Evolutionary conservation across 768 basidiomycete species (phyloP).

Genomic region (Mycena vulgaris): DNA sequence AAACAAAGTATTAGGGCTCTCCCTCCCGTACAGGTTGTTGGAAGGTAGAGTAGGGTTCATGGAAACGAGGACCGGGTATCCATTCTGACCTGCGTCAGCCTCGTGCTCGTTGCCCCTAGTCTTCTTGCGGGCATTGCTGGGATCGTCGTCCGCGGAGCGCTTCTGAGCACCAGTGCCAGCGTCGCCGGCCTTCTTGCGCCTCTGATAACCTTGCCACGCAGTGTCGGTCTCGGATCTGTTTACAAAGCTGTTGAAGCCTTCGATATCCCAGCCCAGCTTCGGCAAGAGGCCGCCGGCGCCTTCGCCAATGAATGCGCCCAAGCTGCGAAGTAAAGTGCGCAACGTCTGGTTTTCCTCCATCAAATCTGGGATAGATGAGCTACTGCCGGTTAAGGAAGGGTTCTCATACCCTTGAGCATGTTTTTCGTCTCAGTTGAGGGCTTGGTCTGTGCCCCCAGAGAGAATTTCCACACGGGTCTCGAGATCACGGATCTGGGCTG

Average conservation of each 20-base stretch:
- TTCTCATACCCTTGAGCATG: conserved; percentile 76
- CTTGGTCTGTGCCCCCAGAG: conserved; percentile 93
- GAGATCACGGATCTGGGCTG: conserved; percentile 88
- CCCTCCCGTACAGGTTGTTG: conserved; percentile 63
- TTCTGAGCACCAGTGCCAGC: conserved; percentile 53
- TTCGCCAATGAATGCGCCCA: conserved; percentile 89
- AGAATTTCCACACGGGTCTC: conserved; percentile 96
- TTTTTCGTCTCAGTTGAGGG: conserved; percentile 86
- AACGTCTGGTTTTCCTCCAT: conserved; percentile 93
- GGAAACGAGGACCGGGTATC: conserved; percentile 72
- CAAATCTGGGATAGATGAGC: conserved; percentile 66
- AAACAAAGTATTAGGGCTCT: conserved; percentile 67
- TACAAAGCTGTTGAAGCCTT: conserved; percentile 86
- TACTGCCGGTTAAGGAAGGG: conserved; percentile 3
- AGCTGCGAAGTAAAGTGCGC: conserved; percentile 81
- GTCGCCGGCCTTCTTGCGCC: conserved; percentile 67
- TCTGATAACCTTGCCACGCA: conserved; percentile 90
- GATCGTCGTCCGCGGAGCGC: conserved; percentile 69
- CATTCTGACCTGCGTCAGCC: conserved; percentile 53
- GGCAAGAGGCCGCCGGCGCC: conserved; percentile 84
- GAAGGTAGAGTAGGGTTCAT: conserved; percentile 58
- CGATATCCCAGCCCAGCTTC: conserved; percentile 83
- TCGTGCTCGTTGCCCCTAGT: conserved; percentile 62
- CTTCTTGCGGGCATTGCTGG: conserved; percentile 60
- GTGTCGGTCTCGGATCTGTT: conserved; percentile 94